phyloP scores from a whole-genome alignment of 1,284 basidiomycete genomes.

The Tilletia indica region DNA sequence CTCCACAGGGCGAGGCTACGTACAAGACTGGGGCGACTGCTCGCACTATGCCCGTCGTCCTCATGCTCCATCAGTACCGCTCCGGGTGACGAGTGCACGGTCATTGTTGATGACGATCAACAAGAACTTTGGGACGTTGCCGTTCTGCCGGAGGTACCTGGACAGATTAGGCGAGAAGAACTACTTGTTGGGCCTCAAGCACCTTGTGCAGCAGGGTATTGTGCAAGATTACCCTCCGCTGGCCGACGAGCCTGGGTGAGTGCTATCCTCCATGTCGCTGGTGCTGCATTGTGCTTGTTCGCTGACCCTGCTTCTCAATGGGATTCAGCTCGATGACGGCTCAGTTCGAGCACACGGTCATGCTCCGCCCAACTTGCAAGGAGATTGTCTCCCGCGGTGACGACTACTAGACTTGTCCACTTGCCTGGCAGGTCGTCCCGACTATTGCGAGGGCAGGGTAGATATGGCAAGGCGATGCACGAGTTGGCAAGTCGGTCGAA shows the following conservation, averaged over 20 bases:
- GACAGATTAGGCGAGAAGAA: conserved; percentile 81
- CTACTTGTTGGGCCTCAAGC: conserved; percentile 86
- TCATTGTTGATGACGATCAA: conserved; percentile 83
- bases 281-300: no score
- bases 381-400: conserved; percentile 92
- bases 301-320: not conserved
- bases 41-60: conserved; percentile 76
- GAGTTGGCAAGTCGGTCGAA: no score
- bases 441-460: no score
- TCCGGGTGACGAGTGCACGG: conserved; percentile 70
- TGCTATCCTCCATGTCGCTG: not conserved
- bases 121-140: conserved; percentile 89
- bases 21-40: conserved; percentile 83
- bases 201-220: conserved; percentile 81
- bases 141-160: conserved; percentile 92
- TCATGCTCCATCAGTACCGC: conserved; percentile 62
- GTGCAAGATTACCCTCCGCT: conserved; percentile 95
- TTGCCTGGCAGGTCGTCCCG: no score
- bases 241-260: conserved; percentile 63
- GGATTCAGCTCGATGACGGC: conserved; percentile 41
- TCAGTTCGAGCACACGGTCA: conserved; percentile 54
- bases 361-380: conserved; percentile 51
- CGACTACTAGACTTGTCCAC: conserved; percentile 67
- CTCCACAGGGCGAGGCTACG: conserved; percentile 86
- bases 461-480: no score